A percentile compares a stretch with the other conserved stretches of the same genome.
phyloP scores from a whole-genome alignment of 2,329 filamentous ascomycete genomes.

The Chalaropsis ovoidea region DNA sequence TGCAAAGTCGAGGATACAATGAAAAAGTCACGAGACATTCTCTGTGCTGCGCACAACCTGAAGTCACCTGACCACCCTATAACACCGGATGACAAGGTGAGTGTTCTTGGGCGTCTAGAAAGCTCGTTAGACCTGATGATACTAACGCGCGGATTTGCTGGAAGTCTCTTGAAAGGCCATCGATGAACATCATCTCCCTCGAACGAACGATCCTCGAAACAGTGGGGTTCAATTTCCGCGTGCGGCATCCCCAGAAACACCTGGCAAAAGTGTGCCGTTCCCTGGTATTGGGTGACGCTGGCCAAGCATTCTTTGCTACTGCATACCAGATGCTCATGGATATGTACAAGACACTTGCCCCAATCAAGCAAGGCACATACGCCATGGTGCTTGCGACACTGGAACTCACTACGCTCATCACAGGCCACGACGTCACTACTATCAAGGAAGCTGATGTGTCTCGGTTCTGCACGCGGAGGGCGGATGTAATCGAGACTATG shows the following conservation, averaged over 20 bases:
- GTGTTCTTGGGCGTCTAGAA: slow-evolving; percentile 27
- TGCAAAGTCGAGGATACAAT: slow-evolving; percentile 98
- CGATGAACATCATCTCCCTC: slow-evolving; percentile 74
- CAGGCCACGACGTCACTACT: slow-evolving; percentile 44
- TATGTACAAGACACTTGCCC: slow-evolving; percentile 84
- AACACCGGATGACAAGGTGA: slow-evolving; percentile 71
- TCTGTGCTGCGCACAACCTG: slow-evolving; percentile 81
- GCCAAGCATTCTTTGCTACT: slow-evolving; percentile 50
- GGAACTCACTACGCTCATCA: slow-evolving; percentile 66
- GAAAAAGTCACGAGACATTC: slow-evolving; percentile 89
- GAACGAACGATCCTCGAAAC: slow-evolving; percentile 90
- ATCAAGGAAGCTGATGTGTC: slow-evolving; percentile 42
- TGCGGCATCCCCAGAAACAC: slow-evolving; percentile 74
- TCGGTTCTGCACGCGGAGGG: slow-evolving; percentile 40
- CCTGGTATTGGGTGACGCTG: slow-evolving; percentile 38
- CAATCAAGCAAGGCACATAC: slow-evolving; percentile 79
- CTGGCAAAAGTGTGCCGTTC: slow-evolving; percentile 66
- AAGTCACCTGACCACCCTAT: slow-evolving; percentile 58
- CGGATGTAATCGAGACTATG: slow-evolving; percentile 60
- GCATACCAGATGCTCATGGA: slow-evolving; percentile 81
- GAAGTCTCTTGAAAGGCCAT: slow-evolving; percentile 68
- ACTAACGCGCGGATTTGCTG: background rate
- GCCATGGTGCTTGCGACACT: slow-evolving; percentile 74
- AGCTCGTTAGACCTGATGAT: background rate
- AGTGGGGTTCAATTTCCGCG: slow-evolving; percentile 87